Percentiles rank a stretch among this genome's conserved stretches.
These are phyloP conservation scores for Hypericum androsaemum DNA, from an alignment of 345 rosid species.

Conservation along the genomic window DNA sequence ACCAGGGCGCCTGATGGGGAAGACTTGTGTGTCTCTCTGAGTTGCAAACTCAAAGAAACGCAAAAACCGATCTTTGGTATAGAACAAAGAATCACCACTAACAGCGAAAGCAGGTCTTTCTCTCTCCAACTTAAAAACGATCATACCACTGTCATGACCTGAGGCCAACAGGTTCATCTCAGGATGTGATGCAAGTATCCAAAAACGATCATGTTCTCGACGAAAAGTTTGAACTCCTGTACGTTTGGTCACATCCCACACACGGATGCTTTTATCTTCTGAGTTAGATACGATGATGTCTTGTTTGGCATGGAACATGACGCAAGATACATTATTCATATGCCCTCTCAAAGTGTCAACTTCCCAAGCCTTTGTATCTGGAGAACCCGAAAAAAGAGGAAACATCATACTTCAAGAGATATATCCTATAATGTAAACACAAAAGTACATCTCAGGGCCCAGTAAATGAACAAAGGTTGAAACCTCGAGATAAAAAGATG, in stretches of 20 bases:
- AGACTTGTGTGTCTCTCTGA: constrained; percentile 63
- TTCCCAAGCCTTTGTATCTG: constrained; percentile 99
- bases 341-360: constrained; percentile 97
- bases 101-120: constrained; percentile 88
- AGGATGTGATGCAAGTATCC: constrained; percentile 92
- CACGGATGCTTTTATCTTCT: constrained; percentile 90
- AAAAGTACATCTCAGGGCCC: not conserved
- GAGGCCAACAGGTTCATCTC: constrained; percentile 95
- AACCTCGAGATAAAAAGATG: no score
- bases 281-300: constrained; percentile 96
- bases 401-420: constrained; percentile 1
- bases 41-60: constrained; percentile 69
- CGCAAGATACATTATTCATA: constrained; percentile 89
- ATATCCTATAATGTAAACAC: not conserved
- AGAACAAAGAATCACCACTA: constrained; percentile 66
- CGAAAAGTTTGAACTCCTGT: constrained; percentile 89
- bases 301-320: constrained; percentile 91
- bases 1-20: constrained; percentile 85
- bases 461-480: no score
- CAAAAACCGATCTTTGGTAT: constrained; percentile 70
- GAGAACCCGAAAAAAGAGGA: constrained; percentile 9
- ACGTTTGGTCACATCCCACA: constrained; percentile 92
- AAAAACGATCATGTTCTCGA: constrained; percentile 90
- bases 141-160: constrained; percentile 95
- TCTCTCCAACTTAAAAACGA: constrained; percentile 93